Evolutionary conservation across 805 yeast genomes (phyloP).

Genomic region (Myxozyma vanderwaltii): DNA sequence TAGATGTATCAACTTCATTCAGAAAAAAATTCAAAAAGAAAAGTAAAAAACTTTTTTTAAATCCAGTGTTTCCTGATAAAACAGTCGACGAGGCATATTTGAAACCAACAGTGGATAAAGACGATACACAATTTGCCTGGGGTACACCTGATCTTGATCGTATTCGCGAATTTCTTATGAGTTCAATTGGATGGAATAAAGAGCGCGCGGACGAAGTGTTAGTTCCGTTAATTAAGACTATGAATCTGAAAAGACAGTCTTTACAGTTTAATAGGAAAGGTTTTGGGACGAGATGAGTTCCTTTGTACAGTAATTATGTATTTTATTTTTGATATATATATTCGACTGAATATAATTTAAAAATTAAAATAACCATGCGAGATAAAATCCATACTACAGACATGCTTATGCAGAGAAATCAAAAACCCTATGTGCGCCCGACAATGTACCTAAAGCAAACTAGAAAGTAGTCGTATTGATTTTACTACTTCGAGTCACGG

Average conservation of each 20-base stretch:
- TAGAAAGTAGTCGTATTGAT: conserved; percentile 6
- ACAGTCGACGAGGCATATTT: conserved; percentile 72
- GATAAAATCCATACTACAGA: no score
- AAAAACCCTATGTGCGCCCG: neutral
- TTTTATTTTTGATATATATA: no score
- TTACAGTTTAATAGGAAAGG: conserved; percentile 15
- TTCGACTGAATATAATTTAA: no score
- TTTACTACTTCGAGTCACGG: conserved; percentile 46
- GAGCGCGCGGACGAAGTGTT: conserved; percentile 77
- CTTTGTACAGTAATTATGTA: neutral
- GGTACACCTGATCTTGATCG: conserved; percentile 85
- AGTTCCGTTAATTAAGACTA: conserved; percentile 78
- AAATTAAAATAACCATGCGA: no score
- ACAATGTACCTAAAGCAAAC: neutral
- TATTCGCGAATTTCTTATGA: conserved; percentile 67
- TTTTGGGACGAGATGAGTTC: neutral
- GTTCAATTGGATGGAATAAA: conserved; percentile 77
- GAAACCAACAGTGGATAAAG: conserved; percentile 82
- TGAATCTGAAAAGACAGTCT: conserved; percentile 56
- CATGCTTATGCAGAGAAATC: no score
- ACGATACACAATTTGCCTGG: conserved; percentile 80
- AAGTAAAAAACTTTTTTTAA: conserved; percentile 57
- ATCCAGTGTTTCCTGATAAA: conserved; percentile 68
- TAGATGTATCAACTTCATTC: conserved; percentile 53
- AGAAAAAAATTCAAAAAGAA: conserved; percentile 61